Percentiles rank a stretch among this genome's conserved stretches.
phyloP scores from a whole-genome alignment of 2,329 filamentous ascomycete genomes.

The Pseudovirgaria hyperparasitica region DNA sequence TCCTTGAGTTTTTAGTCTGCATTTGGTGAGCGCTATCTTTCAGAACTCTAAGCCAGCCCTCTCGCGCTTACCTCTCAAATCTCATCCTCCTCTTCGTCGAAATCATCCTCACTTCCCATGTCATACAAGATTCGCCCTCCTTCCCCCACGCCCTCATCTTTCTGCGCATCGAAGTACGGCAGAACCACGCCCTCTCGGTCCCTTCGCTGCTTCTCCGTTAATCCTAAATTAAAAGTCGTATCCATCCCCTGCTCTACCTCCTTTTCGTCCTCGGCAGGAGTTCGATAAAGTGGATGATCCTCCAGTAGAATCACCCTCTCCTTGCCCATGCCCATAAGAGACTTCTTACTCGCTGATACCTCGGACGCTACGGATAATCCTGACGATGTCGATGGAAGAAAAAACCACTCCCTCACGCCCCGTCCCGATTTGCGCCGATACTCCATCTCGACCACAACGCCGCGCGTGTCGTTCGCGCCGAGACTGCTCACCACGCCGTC shows the following conservation, averaged over 20 bases:
- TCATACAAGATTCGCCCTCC: constrained; percentile 92
- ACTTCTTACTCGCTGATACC: constrained; percentile 9
- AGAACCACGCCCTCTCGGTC: constrained; percentile 83
- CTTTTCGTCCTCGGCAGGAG: constrained; percentile 18
- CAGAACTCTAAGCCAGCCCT: too few relatives aligned
- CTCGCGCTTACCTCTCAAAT: too few relatives aligned
- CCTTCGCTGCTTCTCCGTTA: constrained; percentile 81
- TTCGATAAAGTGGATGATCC: constrained; percentile 60
- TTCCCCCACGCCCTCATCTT: constrained; percentile 54
- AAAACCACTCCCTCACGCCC: constrained; percentile 58
- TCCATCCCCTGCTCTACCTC: constrained; percentile 41
- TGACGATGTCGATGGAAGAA: constrained; percentile 28
- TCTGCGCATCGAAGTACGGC: constrained; percentile 95
- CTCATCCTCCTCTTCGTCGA: constrained; percentile 92
- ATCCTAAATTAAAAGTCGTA: constrained; percentile 71
- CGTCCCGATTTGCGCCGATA: constrained; percentile 72
- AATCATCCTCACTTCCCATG: constrained; percentile 93
- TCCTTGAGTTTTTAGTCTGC: too few relatives aligned
- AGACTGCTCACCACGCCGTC: constrained; percentile 70
- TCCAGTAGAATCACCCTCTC: constrained; percentile 52
- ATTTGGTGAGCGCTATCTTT: too few relatives aligned
- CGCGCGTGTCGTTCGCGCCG: constrained; percentile 37
- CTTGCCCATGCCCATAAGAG: constrained; percentile 18
- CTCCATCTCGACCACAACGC: constrained; percentile 72
- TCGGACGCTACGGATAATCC: constrained; percentile 6